These are phyloP conservation scores for Pestalotiopsis fici DNA, from an alignment of 2,329 filamentous ascomycete species.

Conservation along the genomic window DNA sequence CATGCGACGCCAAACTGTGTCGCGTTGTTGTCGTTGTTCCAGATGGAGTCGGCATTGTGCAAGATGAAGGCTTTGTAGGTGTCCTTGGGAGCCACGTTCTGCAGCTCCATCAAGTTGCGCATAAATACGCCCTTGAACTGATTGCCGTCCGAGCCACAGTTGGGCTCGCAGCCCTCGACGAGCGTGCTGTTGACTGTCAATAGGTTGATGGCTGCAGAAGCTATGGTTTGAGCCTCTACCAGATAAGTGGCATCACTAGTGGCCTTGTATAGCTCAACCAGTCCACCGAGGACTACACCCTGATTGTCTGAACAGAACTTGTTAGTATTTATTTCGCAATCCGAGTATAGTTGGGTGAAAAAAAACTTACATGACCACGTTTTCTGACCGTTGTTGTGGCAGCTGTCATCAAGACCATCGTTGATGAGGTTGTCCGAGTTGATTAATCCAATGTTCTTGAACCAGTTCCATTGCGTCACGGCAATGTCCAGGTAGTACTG, in stretches of 20 bases:
- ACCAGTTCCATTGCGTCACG: constrained; percentile 51
- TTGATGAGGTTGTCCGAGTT: constrained; percentile 50
- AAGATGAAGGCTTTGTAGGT: constrained; percentile 39
- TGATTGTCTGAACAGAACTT: constrained; percentile 43
- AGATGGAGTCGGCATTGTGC: constrained; percentile 34
- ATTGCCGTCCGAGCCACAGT: constrained; percentile 50
- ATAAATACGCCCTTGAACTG: constrained; percentile 75
- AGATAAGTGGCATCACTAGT: constrained; percentile 42
- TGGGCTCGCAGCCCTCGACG: constrained; percentile 54
- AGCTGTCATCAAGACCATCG: constrained; percentile 49
- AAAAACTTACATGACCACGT: constrained; percentile 45
- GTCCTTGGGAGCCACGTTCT: constrained; percentile 45
- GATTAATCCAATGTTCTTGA: constrained; percentile 50
- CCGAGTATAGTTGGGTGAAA: not conserved
- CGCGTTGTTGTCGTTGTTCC: constrained; percentile 31
- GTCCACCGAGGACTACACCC: constrained; percentile 53
- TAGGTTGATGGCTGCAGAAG: constrained; percentile 48
- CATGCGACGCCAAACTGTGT: constrained; percentile 28
- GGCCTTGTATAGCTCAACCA: constrained; percentile 50
- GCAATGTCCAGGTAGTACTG: constrained; percentile 48
- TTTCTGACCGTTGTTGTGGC: constrained; percentile 46
- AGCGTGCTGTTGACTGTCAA: constrained; percentile 49
- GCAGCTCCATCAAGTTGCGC: constrained; percentile 61
- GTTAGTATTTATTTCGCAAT: not conserved
- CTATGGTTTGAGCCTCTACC: constrained; percentile 45